phyloP scores from a whole-genome alignment of 2,329 filamentous ascomycete genomes.

The Didymella exigua region DNA sequence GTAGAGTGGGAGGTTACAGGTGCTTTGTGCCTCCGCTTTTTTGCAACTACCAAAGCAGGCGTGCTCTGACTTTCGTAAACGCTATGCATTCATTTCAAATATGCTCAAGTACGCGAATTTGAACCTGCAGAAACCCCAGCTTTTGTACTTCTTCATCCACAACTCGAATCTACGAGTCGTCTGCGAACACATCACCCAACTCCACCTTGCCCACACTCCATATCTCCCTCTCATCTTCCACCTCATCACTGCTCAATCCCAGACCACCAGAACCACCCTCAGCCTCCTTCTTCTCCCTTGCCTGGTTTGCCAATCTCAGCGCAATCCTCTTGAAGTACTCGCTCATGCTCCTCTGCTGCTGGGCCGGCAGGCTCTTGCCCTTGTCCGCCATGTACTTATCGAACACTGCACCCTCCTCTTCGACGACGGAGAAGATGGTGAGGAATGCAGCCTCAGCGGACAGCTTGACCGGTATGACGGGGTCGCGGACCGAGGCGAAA shows the following conservation, averaged over 20 bases:
- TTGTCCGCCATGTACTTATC: constrained; percentile 84
- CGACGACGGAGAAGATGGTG: constrained; percentile 85
- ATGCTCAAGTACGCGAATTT: neutral
- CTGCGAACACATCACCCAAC: constrained; percentile 62
- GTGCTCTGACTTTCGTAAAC: neutral
- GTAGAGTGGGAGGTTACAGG: too few relatives aligned
- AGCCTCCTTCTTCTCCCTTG: constrained; percentile 85
- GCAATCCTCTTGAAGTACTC: constrained; percentile 98
- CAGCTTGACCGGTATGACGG: constrained; percentile 92
- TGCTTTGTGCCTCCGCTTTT: too few relatives aligned
- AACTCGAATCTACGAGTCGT: constrained; percentile 18
- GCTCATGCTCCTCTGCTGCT: constrained; percentile 84
- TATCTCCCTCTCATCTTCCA: constrained; percentile 92
- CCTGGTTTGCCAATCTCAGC: constrained; percentile 81
- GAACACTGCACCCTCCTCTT: constrained; percentile 83
- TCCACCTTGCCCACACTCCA: constrained; percentile 95
- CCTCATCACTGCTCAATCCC: constrained; percentile 86
- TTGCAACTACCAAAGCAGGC: too few relatives aligned
- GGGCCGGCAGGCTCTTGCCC: constrained; percentile 67
- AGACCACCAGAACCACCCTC: constrained; percentile 87
- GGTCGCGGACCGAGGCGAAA: constrained; percentile 88
- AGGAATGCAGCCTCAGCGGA: constrained; percentile 94
- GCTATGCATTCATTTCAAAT: constrained; percentile 17
- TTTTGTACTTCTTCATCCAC: neutral
- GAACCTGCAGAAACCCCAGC: constrained; percentile 7